A percentile compares a stretch with the other conserved stretches of the same genome.
Evolutionary conservation across 441 rosid species (phyloP).

Genomic region (Pelargonium cotyledonis): DNA sequence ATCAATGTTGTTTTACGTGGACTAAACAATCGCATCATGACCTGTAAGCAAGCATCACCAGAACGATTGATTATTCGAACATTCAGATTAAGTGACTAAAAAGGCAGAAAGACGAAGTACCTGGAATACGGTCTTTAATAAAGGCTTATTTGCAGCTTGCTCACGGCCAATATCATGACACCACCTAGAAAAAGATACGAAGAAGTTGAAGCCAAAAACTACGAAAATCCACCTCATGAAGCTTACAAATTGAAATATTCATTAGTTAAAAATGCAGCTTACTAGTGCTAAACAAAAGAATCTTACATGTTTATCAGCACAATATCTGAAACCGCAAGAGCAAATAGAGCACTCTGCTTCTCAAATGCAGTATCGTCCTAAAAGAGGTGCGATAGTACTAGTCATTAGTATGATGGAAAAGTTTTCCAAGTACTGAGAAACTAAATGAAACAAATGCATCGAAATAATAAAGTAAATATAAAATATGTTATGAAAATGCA

Average conservation of each 20-base stretch:
- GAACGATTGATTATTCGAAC: slow-evolving; percentile 16
- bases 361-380: slow-evolving; percentile 99
- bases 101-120: slow-evolving; percentile 30
- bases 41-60: slow-evolving; percentile 42
- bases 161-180: slow-evolving; percentile 98
- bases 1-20: slow-evolving; percentile 94
- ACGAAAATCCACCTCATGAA: slow-evolving; percentile 8
- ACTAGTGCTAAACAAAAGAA: slow-evolving; percentile 11
- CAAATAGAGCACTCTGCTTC: slow-evolving; percentile 99
- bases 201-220: slow-evolving; percentile 5
- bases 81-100: slow-evolving; percentile 6
- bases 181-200: slow-evolving; percentile 54
- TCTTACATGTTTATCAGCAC: slow-evolving; percentile 97
- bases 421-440: not conserved
- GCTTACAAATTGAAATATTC: slow-evolving; percentile 1
- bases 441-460: not conserved
- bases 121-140: slow-evolving; percentile 96
- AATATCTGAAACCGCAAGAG: slow-evolving; percentile 96
- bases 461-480: too few species aligned
- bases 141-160: slow-evolving; percentile 98
- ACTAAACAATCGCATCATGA: slow-evolving; percentile 99
- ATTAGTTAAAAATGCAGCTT: not conserved
- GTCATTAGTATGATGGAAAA: not conserved
- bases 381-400: slow-evolving; percentile 6
- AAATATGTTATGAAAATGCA: not conserved